Conservation (phyloP, 2,329 filamentous ascomycete species). For the Apiospora hydei region DNA sequence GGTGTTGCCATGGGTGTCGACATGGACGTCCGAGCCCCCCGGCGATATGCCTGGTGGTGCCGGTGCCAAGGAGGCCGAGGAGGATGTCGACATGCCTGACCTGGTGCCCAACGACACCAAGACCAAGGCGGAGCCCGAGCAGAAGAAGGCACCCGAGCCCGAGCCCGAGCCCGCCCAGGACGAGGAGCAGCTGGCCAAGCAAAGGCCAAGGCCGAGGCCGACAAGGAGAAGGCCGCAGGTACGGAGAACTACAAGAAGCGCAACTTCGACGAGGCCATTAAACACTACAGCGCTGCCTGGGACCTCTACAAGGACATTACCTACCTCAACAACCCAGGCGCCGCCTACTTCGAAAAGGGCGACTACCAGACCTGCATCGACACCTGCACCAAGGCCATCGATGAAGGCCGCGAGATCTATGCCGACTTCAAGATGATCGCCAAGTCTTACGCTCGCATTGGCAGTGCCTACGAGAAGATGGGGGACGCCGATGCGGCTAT, state of each 20-base stretch:
- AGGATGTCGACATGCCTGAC: slow-evolving; percentile 83
- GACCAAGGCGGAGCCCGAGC: slow-evolving; percentile 60
- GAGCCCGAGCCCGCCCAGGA: slow-evolving; percentile 74
- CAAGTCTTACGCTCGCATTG: slow-evolving; percentile 97
- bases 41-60: slow-evolving; percentile 44
- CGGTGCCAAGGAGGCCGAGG: slow-evolving; percentile 58
- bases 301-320: slow-evolving; percentile 94
- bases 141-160: slow-evolving; percentile 57
- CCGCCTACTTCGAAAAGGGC: slow-evolving; percentile 94
- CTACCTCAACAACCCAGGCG: slow-evolving; percentile 95
- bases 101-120: slow-evolving; percentile 48
- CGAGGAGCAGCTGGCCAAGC: slow-evolving; percentile 83
- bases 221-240: slow-evolving; percentile 92
- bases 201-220: slow-evolving; percentile 90
- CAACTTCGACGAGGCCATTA: slow-evolving; percentile 92
- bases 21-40: slow-evolving; percentile 69
- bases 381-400: slow-evolving; percentile 84
- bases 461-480: slow-evolving; percentile 89
- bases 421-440: slow-evolving; percentile 99
- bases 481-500: slow-evolving; percentile 82
- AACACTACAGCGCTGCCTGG: slow-evolving; percentile 95
- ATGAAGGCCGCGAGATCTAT: slow-evolving; percentile 86
- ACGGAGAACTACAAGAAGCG: slow-evolving; percentile 99
- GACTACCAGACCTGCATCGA: slow-evolving; percentile 90
- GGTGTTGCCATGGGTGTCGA: slow-evolving; percentile 93